Evolutionary conservation across 108 stramenopile genomes (phyloP).

Genomic region (Cylindrotheca closterium): DNA sequence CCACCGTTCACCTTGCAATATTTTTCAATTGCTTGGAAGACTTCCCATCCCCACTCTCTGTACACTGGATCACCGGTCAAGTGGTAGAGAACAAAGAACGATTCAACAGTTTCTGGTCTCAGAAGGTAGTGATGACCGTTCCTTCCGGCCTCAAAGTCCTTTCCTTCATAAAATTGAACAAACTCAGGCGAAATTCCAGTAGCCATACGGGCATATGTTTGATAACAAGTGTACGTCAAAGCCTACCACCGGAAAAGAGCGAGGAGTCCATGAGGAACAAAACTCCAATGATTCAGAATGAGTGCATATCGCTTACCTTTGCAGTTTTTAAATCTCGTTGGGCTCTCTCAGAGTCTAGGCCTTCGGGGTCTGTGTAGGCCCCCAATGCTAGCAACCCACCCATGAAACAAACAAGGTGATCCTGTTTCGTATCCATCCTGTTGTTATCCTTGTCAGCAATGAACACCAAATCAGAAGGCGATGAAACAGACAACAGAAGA

Average conservation of each 20-base stretch:
- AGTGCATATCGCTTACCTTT: conserved; percentile 21
- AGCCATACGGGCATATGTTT: conserved; percentile 84
- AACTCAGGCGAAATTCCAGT: conserved; percentile 93
- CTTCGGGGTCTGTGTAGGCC: conserved; percentile 80
- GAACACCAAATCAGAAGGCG: conserved; percentile 74
- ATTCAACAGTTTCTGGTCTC: conserved; percentile 91
- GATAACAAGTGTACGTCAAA: conserved; percentile 94
- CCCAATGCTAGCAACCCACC: conserved; percentile 91
- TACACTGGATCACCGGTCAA: conserved; percentile 93
- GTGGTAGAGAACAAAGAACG: conserved; percentile 61
- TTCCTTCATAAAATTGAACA: conserved; percentile 48
- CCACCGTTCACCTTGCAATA: conserved; percentile 80
- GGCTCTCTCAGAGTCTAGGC: conserved; percentile 62
- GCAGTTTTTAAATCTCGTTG: conserved; percentile 80
- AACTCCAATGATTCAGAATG: not conserved
- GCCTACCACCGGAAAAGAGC: conserved; percentile 40
- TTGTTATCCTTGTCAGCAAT: conserved; percentile 69
- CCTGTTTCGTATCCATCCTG: conserved; percentile 74
- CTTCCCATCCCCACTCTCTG: conserved; percentile 97
- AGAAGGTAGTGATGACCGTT: conserved; percentile 84
- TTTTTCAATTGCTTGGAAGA: conserved; percentile 90
- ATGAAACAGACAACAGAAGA: conserved; percentile 63
- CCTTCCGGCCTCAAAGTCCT: conserved; percentile 65
- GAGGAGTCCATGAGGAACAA: conserved; percentile 3
- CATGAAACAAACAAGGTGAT: conserved; percentile 95